Base-by-base conservation (phyloP, 169 alveolate species). In the Plasmodium coatneyi region DNA sequence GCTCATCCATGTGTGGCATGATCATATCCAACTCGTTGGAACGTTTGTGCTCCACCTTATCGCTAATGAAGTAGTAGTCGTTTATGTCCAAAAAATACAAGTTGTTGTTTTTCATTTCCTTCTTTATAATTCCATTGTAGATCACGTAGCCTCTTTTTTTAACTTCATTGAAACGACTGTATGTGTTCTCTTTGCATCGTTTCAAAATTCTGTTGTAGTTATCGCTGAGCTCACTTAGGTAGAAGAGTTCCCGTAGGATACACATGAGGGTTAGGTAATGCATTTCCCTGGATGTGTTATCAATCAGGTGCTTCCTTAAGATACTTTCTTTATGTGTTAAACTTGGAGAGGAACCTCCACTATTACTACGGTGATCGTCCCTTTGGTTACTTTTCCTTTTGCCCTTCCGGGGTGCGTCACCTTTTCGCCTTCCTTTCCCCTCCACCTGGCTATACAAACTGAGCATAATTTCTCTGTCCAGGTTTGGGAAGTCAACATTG, bases 101-200 rank as follows among this genome's bases (percentile, higher is more conserved):
- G 10, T 86, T 46, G 36, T 86, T 74, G 4, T 52, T 86, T 76
- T 86, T 86, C 30, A 70, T 46, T 32, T 86, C 93, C 30, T 52
- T 86, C 74, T 74, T 86, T 14, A 52, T 76, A 22, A 74, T 6
- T 52, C 93, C 93, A 76, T 86, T 86, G 76, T 86, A 86, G 34
- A 86, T 86, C 3, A 66, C 43, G 70, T 86, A 86, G 3, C 93
- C 93, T 76, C 22, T 86, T 76, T 74, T 86, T 76, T 86, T 86
- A 22, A 86, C 52, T 49, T 74, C 46, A 6, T 46, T 72, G 2
- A 74, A 43, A 30, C 66, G 16, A 14, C 54, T 86, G 25, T 76
- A 86, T 4, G 46, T 74, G 5, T n/a, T 52, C 49, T 22, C 60
- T 86, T 86, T 86, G 6, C 80, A 49, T 14, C 70, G 28, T n/a